A percentile compares a stretch with the other conserved stretches of the same genome.
phyloP scores from a whole-genome alignment of 345 rosid species.

The Nephelium lappaceum region DNA sequence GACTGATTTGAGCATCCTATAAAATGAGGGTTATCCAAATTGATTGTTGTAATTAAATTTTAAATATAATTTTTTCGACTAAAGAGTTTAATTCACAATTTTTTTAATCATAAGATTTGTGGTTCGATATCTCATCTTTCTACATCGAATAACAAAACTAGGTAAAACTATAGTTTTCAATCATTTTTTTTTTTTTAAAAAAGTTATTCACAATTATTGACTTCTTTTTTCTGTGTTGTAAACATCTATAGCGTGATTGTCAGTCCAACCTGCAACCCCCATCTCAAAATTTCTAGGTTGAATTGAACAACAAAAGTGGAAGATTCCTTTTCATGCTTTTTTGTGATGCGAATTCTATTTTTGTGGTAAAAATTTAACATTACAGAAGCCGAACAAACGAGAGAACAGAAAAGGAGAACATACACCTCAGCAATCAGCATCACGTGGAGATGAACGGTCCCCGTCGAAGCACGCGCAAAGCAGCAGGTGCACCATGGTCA shows the following conservation, averaged over 20 bases:
- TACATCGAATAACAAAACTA: neutral
- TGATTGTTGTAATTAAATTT: no score
- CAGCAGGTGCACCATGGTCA: neutral
- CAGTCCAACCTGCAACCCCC: neutral
- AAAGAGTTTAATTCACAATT: no score
- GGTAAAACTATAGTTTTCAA: no score
- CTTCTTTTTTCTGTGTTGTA: no score
- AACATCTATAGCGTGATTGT: no score
- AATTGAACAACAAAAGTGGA: neutral
- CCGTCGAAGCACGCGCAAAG: constrained; percentile 10
- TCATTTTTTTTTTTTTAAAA: no score
- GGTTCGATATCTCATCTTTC: neutral
- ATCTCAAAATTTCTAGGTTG: neutral
- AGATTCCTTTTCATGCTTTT: neutral
- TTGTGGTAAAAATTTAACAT: no score
- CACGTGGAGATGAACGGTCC: constrained; percentile 17
- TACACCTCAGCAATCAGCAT: neutral
- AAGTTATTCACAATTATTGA: neutral
- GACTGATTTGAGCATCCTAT: neutral
- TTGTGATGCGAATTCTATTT: neutral
- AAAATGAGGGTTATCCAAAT: no score
- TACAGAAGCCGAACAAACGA: neutral
- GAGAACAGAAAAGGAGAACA: neutral
- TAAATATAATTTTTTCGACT: no score
- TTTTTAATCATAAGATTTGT: no score